phyloP scores from a whole-genome alignment of 192 early-diverging fungal species.

The Backusella westeae region DNA sequence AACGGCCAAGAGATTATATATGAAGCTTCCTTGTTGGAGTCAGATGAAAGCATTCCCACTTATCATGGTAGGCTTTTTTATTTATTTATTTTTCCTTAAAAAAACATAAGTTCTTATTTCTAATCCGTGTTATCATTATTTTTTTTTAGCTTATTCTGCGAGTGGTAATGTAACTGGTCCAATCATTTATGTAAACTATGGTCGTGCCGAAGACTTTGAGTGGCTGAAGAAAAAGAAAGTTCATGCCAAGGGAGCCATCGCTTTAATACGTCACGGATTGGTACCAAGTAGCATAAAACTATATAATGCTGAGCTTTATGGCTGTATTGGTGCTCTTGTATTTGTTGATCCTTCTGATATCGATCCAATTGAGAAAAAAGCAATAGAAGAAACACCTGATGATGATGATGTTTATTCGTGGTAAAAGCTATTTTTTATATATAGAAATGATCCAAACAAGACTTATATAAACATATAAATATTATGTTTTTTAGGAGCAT shows the following conservation, averaged over 20 bases:
- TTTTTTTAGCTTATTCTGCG: constrained; percentile 43
- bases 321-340: constrained; percentile 55
- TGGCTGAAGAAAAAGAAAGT: constrained; percentile 25
- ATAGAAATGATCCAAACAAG: not conserved
- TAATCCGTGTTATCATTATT: not conserved
- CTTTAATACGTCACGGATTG: constrained; percentile 53
- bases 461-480: not conserved
- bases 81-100: not conserved
- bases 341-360: constrained; percentile 58
- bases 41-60: constrained; percentile 53
- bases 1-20: constrained; percentile 42
- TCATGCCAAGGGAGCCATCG: constrained; percentile 47
- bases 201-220: constrained; percentile 51
- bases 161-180: constrained; percentile 58
- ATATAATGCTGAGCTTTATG: constrained; percentile 47
- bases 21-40: constrained; percentile 56
- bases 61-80: constrained; percentile 48
- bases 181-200: constrained; percentile 66
- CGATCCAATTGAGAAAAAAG: not conserved
- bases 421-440: not conserved
- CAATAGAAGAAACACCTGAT: constrained; percentile 17
- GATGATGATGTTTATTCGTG: constrained; percentile 40
- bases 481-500: not conserved
- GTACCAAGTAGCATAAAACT: constrained; percentile 54
- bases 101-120: not conserved